phyloP scores from a whole-genome alignment of 2,329 filamentous ascomycete species.

The Botrytis medusae region DNA sequence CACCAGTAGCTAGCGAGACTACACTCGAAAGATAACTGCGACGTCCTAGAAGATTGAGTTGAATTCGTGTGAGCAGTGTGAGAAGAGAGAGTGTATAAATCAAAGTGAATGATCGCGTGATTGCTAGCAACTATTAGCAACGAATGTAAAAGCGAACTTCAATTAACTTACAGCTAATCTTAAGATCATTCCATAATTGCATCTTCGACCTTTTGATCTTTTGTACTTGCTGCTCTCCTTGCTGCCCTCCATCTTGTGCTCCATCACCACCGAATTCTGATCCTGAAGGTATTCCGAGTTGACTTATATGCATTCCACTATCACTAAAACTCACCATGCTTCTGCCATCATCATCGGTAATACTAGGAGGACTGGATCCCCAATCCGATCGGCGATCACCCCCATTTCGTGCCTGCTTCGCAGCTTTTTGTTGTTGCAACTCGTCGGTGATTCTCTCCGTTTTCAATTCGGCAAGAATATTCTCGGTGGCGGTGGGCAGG shows the following conservation, averaged over 20 bases:
- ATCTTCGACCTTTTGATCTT: constrained; percentile 76
- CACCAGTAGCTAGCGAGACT: constrained; percentile 80
- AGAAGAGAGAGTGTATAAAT: constrained; percentile 89
- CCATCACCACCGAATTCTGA: constrained; percentile 44
- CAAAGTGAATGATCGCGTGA: constrained; percentile 86
- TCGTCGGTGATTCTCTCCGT: constrained; percentile 93
- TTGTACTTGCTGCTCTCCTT: constrained; percentile 46
- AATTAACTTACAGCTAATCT: constrained; percentile 75
- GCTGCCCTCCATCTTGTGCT: constrained; percentile 46
- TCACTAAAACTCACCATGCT: constrained; percentile 78
- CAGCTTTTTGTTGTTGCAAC: constrained; percentile 87
- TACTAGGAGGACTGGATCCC: constrained; percentile 52
- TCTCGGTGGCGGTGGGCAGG: constrained; percentile 85
- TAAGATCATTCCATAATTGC: constrained; percentile 96
- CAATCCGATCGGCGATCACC: constrained; percentile 48
- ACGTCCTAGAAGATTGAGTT: constrained; percentile 93
- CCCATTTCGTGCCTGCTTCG: constrained; percentile 62
- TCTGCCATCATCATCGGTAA: constrained; percentile 79
- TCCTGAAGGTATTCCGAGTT: constrained; percentile 59
- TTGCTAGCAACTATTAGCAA: constrained; percentile 54
- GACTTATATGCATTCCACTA: constrained; percentile 80
- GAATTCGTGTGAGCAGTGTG: constrained; percentile 88
- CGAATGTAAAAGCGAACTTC: constrained; percentile 26
- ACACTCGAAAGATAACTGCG: constrained; percentile 96
- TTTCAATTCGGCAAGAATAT: constrained; percentile 82